Evolutionary conservation across 768 basidiomycete species (phyloP), one percentile per base, ranked within the genome.

Genomic region (Pleurotus salmoneostramineus): DNA sequence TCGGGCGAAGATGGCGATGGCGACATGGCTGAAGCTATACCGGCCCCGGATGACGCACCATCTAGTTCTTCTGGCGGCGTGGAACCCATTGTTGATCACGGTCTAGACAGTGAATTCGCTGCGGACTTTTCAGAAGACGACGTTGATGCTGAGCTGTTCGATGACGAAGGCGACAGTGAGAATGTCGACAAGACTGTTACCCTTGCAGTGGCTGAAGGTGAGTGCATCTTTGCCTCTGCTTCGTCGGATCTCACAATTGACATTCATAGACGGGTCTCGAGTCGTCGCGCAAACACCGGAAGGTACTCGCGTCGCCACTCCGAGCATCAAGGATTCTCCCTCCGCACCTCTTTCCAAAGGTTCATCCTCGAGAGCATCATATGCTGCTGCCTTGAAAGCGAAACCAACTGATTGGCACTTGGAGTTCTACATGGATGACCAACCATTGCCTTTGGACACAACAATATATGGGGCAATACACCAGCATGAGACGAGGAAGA

Each of bases 401-500:
- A 94, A 93, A 66, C 95, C 96, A 3, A 85, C 83, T 12, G 96
- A 98, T 66, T 99, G 94, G 93, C 95, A 99, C 69, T 84, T 98
- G 52, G 90, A 97, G 71, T 98, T 99, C 72, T 89, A 83, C 6
- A 90, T 98, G 85, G 93, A 93, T 66, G 95, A 94, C 60, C 87
- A 92, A 47, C 72, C 83, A 17, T 74, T 98, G 14, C 89, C 91
- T 0, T 72, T 95, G 58, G 91, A 95, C 68, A 78, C 95, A 56
- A 99, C 97, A 0, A 88, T 99, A 51, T 99, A 97, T 66, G 97
- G 97, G 6, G 96, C 95, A 0, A 90, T 97, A 47, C 95, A 98
- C 68, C 92, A 94, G 64, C 89, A 93, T 65, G 91, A 95, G 69
- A 82, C 83, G 70, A 81, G 89, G 59, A 90, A 91, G 76, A 85